Conservation (phyloP, 2,329 filamentous ascomycete genomes). For the Aspergillus sp. region DNA sequence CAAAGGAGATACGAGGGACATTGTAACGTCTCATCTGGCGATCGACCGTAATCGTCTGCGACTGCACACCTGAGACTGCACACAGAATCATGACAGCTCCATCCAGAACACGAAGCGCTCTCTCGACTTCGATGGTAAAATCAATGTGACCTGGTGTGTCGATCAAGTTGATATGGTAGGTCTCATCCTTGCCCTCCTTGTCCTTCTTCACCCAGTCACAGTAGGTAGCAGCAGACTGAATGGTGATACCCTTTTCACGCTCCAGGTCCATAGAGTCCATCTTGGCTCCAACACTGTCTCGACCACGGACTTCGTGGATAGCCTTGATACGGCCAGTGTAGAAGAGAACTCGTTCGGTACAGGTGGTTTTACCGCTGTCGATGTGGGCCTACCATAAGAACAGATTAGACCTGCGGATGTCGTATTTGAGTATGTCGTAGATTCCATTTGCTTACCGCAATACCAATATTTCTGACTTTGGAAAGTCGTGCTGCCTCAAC, state of each 20-base stretch:
- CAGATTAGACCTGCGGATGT: too few relatives aligned
- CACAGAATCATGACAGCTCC: conserved; percentile 98
- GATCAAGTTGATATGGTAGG: conserved; percentile 97
- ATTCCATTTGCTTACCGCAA: conserved; percentile 61
- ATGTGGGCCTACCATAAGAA: conserved; percentile 70
- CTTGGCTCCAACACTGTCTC: conserved; percentile 93
- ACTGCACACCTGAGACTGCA: conserved; percentile 94
- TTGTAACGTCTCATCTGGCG: conserved; percentile 99
- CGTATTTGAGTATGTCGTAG: too few relatives aligned
- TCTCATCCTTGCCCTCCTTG: conserved; percentile 71
- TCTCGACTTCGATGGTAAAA: conserved; percentile 97
- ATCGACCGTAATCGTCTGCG: conserved; percentile 96
- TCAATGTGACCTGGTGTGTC: conserved; percentile 98
- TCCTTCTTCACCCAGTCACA: conserved; percentile 93
- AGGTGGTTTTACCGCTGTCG: conserved; percentile 96
- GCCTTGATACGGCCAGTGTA: conserved; percentile 96
- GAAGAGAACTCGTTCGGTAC: conserved; percentile 92
- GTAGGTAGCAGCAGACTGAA: conserved; percentile 96
- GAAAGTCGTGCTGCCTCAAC: conserved; percentile 73
- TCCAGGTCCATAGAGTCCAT: conserved; percentile 99
- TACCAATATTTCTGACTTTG: conserved; percentile 92
- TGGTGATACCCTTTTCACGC: conserved; percentile 97
- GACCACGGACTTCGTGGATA: conserved; percentile 88
- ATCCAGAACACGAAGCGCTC: conserved; percentile 88
- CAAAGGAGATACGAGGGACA: conserved; percentile 88